These are phyloP conservation scores for Ciborinia camelliae DNA, from an alignment of 2,329 filamentous ascomycete genomes.

Conservation along the genomic window DNA sequence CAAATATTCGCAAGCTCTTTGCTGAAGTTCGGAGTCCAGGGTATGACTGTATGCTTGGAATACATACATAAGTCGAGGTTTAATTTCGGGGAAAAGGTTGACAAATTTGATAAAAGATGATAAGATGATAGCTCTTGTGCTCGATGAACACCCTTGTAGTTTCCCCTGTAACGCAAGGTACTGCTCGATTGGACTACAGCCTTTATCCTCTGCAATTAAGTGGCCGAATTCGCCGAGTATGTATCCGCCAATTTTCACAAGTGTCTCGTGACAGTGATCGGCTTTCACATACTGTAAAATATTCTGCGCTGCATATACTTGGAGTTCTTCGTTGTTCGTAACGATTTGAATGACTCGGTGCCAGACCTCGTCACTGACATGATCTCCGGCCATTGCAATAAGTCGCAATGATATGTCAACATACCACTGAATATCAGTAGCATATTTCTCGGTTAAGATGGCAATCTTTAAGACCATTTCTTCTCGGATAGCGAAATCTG, in stretches of 20 bases:
- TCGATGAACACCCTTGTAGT: conserved; percentile 81
- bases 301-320: conserved; percentile 93
- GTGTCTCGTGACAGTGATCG: conserved; percentile 91
- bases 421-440: conserved; percentile 98
- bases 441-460: conserved; percentile 97
- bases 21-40: conserved; percentile 90
- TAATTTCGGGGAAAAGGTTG: conserved; percentile 97
- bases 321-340: conserved; percentile 97
- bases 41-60: conserved; percentile 94
- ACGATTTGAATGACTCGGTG: conserved; percentile 98
- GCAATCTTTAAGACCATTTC: conserved; percentile 99
- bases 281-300: conserved; percentile 89
- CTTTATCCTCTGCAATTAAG: conserved; percentile 85
- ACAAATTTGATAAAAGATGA: conserved; percentile 97
- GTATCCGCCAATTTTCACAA: conserved; percentile 97
- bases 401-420: conserved; percentile 94
- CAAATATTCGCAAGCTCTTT: conserved; percentile 93
- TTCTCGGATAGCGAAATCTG: conserved; percentile 95
- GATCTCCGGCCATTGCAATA: conserved; percentile 94
- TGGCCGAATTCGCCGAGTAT: conserved; percentile 96
- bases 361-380: conserved; percentile 99
- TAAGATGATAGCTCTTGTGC: conserved; percentile 87
- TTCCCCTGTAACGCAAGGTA: conserved; percentile 90
- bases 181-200: conserved; percentile 95
- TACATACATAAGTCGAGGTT: conserved; percentile 84